Base-by-base conservation (phyloP, 169 alveolate species). In the Theileria luwenshuni region DNA sequence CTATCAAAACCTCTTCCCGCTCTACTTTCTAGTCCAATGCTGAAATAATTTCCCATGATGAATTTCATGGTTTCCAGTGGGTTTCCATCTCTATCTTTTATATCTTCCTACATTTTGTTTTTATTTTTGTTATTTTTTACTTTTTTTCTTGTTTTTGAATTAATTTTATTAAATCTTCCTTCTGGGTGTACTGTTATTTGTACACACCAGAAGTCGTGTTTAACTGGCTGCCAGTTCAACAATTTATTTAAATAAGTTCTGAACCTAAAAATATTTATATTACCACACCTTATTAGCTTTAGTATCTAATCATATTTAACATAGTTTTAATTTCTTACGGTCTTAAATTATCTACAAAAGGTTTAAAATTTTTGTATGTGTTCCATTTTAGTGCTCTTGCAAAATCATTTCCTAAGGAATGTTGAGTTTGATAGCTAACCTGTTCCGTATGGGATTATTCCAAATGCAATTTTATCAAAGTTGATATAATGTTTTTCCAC, bases 381-480 rank as follows among this genome's bases (percentile, higher is more conserved):
- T 91, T 90, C 98, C 98, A 95, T 59, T 95, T 93, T 25, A 95
- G 77, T 10, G 97, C 95, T 38, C 93, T 83, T 19, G 98, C 95
- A 63, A 96, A 94, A 83, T 96, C 99, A 81, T 96, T 96, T 60
- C 94, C 91, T 83, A 63, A 42, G 28, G 32, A 5, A 62, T 35
- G 32, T 7, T 62, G 2, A 32, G 35, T 62, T 21, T 23, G 27
- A 2, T 2, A 25, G 7, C 8, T 32, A 62, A 49, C 98, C 99
- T 17, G 99, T 94, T 33, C 99, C 99, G 81, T 92, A 96, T 15
- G 99, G 98, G 33, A 95, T 86, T 10, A 95, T 94, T 15, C 96
- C 97, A 42, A 95, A 72, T 17, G 92, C 94, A 67, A 93, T 62
- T 28, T 64, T 51, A 21, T 83, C 76, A 30, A 85, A 65, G 54